Evolutionary conservation across 164 flowering plant species (phyloP).

Genomic region (Vitis riparia): DNA sequence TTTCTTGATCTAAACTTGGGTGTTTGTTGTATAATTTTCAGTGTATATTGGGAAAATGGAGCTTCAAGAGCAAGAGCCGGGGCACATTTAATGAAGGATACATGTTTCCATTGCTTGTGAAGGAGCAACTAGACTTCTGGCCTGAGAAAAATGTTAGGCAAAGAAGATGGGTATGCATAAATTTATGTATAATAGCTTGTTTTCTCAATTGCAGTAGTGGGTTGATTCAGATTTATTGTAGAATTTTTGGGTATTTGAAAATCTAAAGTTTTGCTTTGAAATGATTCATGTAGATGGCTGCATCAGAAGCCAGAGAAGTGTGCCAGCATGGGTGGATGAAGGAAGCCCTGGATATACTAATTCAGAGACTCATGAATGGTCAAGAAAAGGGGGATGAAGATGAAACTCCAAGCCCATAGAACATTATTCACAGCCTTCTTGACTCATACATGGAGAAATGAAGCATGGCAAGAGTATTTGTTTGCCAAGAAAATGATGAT

Average conservation of each 20-base stretch:
- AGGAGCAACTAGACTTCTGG: conserved; percentile 23
- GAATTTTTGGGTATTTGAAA: not conserved
- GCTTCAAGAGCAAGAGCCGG: conserved; percentile 27
- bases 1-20: too few species aligned
- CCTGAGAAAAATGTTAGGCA: conserved; percentile 27
- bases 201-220: not conserved
- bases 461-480: too few species aligned
- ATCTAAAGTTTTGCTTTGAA: not conserved
- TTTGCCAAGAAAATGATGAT: too few species aligned
- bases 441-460: too few species aligned
- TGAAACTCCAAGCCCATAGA: not conserved
- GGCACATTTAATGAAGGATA: conserved; percentile 17
- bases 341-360: conserved; percentile 30
- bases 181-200: not conserved
- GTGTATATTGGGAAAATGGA: conserved; percentile 29
- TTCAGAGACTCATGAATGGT: not conserved
- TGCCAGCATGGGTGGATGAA: conserved; percentile 31
- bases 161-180: conserved; percentile 27
- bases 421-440: not conserved
- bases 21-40: conserved; percentile 8
- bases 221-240: not conserved
- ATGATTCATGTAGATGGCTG: conserved; percentile 18
- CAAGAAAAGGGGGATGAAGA: conserved; percentile 2
- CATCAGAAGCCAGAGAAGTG: conserved; percentile 21
- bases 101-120: conserved; percentile 33